These are phyloP conservation scores for Juncus effusus DNA, from an alignment of 176 grass and related monocot species.

Conservation along the genomic window DNA sequence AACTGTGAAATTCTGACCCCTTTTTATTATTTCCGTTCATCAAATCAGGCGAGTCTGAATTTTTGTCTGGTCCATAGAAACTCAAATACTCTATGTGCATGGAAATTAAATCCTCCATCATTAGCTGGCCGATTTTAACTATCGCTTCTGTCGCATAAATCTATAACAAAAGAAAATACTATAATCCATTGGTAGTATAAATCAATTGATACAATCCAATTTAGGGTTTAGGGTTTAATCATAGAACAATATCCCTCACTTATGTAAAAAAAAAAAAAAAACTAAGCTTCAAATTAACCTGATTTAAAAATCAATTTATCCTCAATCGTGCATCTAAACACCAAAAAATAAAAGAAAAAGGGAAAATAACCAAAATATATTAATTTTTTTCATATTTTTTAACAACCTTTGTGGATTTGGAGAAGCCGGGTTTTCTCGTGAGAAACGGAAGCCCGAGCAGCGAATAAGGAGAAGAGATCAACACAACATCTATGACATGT, in stretches of 20 bases:
- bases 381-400: neutral
- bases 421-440: constrained; percentile 49
- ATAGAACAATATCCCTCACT: constrained; percentile 2
- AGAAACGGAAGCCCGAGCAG: constrained; percentile 91
- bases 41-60: constrained; percentile 41
- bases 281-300: neutral
- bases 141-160: constrained; percentile 65
- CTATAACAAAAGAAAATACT: constrained; percentile 38
- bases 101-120: constrained; percentile 76
- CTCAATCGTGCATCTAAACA: neutral
- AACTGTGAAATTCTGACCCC: constrained; percentile 34
- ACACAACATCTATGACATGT: constrained; percentile 48
- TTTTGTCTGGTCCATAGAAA: constrained; percentile 57
- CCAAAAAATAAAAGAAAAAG: no score
- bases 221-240: neutral
- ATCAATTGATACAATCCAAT: neutral
- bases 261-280: no score
- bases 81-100: constrained; percentile 64
- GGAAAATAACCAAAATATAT: neutral
- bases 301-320: constrained; percentile 6
- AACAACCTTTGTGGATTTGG: constrained; percentile 39
- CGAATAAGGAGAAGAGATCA: constrained; percentile 62
- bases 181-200: neutral
- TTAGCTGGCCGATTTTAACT: constrained; percentile 56
- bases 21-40: constrained; percentile 61